Evolutionary conservation across 176 grass and related monocot species (phyloP).

Genomic region (Puya raimondii): DNA sequence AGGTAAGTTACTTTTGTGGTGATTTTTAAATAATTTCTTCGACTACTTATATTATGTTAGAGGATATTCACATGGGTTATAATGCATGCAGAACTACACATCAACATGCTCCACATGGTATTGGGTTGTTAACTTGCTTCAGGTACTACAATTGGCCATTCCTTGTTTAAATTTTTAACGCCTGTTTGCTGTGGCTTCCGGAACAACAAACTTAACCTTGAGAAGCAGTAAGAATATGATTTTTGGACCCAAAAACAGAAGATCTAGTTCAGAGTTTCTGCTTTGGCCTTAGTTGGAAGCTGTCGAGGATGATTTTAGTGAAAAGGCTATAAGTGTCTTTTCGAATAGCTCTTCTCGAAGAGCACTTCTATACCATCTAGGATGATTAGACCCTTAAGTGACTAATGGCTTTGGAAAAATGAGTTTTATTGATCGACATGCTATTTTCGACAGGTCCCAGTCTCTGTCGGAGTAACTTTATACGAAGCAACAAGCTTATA

Average conservation of each 20-base stretch:
- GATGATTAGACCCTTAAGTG: too few species aligned
- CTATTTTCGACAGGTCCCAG: constrained; percentile 42
- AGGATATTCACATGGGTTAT: constrained; percentile 9
- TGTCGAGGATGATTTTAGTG: too few species aligned
- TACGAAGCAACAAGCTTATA: constrained; percentile 77
- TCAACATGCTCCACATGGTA: constrained; percentile 48
- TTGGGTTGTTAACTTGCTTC: constrained; percentile 61
- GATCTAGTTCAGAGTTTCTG: too few species aligned
- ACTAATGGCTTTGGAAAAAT: too few species aligned
- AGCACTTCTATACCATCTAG: too few species aligned
- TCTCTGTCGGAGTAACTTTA: constrained; percentile 58
- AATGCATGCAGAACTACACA: constrained; percentile 38
- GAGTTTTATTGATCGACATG: background rate
- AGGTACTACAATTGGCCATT: constrained; percentile 31
- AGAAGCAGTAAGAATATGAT: too few species aligned
- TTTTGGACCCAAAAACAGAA: too few species aligned
- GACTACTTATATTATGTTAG: background rate
- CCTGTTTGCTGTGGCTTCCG: too few species aligned
- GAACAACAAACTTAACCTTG: too few species aligned
- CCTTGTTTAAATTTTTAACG: background rate
- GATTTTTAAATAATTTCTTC: background rate
- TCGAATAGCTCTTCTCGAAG: too few species aligned
- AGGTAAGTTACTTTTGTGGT: constrained; percentile 25
- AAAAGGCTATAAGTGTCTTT: too few species aligned
- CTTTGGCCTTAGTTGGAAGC: too few species aligned